A percentile compares a stretch with the other conserved stretches of the same genome.
These are phyloP conservation scores for Chloranthus sessilifolius DNA, from an alignment of 164 flowering plant species.

Conservation along the genomic window DNA sequence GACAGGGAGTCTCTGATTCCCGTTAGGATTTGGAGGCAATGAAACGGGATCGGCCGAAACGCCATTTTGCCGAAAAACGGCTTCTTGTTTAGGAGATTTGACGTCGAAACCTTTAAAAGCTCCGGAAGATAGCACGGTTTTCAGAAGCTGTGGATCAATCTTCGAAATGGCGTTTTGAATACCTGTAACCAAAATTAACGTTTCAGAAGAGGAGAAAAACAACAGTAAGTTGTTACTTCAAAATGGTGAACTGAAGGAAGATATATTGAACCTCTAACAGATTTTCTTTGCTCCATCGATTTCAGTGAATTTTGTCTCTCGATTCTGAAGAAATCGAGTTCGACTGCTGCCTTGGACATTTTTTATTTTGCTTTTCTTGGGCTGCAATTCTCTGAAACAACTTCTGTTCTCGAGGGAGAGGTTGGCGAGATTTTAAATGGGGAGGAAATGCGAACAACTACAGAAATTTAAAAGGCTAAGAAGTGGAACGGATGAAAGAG, in stretches of 20 bases:
- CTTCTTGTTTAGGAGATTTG: background rate
- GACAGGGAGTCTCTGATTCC: too few relatives aligned
- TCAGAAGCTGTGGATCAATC: constrained; percentile 58
- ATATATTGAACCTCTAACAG: constrained; percentile 35
- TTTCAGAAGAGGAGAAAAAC: background rate
- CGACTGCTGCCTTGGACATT: constrained; percentile 25
- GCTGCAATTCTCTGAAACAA: background rate
- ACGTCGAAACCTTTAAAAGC: constrained; percentile 1
- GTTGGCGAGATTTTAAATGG: constrained; percentile 1
- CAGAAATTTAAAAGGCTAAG: background rate
- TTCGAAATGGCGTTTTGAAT: constrained; percentile 49
- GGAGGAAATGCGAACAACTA: background rate
- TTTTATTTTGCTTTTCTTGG: background rate
- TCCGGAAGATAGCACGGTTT: constrained; percentile 32
- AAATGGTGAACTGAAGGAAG: background rate
- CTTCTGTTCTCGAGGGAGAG: background rate
- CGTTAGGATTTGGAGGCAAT: too few relatives aligned
- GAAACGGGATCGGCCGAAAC: constrained; percentile 4
- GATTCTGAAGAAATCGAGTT: constrained; percentile 58
- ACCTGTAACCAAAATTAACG: constrained; percentile 20
- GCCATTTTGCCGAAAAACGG: constrained; percentile 5
- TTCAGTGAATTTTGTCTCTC: constrained; percentile 21
- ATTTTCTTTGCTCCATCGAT: constrained; percentile 30
- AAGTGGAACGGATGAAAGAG: background rate
- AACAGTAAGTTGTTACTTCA: background rate